Conservation (phyloP, 176 grass and related monocot genomes). For the maize (Zea mays) region Zm-B73-REFERENCE-NAM-5.0 NC_050099.1:148553501-148554000, state of each 20-base stretch:
- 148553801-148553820: constrained; percentile 92
- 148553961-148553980: constrained; percentile 76
- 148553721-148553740: constrained; percentile 90
- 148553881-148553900: constrained; percentile 97
- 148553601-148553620: constrained; percentile 90
- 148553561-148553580: constrained; percentile 93
- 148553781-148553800: constrained; percentile 80
- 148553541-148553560: constrained; percentile 98
- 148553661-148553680: constrained; percentile 81
- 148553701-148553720: constrained; percentile 97
- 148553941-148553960: constrained; percentile 84
- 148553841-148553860: constrained; percentile 98
- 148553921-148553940: constrained; percentile 70
- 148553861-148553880: constrained; percentile 84
- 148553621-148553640: constrained; percentile 98
- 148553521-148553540: constrained; percentile 87
- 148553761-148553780: constrained; percentile 81
- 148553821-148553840: constrained; percentile 95
- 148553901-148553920: constrained; percentile 81
- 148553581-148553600: constrained; percentile 83
- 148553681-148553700: constrained; percentile 95
- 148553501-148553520: constrained; percentile 94
- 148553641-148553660: constrained; percentile 97
- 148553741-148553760: constrained; percentile 69
- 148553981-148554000: constrained; percentile 91